Conservation (phyloP, 2,329 filamentous ascomycete species). For the Diaporthe vexans region DNA sequence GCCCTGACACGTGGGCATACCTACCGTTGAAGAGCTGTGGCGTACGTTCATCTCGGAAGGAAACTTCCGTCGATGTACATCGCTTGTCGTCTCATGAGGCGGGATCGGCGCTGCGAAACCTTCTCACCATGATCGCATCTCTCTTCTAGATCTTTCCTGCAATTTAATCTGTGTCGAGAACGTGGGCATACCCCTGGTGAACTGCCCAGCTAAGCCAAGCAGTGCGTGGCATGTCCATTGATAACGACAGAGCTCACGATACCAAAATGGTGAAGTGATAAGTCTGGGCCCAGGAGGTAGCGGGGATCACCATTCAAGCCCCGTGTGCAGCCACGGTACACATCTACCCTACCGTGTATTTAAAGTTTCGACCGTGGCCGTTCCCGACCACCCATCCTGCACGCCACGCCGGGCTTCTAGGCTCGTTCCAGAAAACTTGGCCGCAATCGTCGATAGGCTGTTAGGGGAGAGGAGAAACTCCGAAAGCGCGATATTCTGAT, state of each 20-base stretch:
- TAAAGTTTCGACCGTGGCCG: slow-evolving; percentile 12
- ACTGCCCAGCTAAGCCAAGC: background rate
- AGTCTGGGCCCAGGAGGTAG: background rate
- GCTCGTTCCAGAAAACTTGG: slow-evolving; percentile 24
- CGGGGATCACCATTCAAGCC: background rate
- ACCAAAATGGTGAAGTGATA: background rate
- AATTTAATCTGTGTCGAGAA: background rate
- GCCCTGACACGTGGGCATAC: background rate
- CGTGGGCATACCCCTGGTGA: background rate
- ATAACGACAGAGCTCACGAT: background rate
- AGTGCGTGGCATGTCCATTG: background rate
- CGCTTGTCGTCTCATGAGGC: background rate
- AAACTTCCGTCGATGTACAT: background rate
- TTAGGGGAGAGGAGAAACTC: background rate
- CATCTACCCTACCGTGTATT: background rate
- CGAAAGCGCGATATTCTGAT: background rate
- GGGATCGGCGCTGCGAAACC: slow-evolving; percentile 9
- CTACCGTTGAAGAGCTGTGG: background rate
- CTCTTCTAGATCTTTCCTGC: background rate
- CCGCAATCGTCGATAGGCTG: background rate
- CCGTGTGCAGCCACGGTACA: background rate
- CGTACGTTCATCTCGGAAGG: background rate
- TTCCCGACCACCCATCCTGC: background rate
- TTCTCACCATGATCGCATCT: background rate
- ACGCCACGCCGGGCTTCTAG: slow-evolving; percentile 15